Percentiles rank a stretch among this genome's conserved stretches.
phyloP scores from a whole-genome alignment of 805 yeast species.

The Kluyveromyces lactis region DNA sequence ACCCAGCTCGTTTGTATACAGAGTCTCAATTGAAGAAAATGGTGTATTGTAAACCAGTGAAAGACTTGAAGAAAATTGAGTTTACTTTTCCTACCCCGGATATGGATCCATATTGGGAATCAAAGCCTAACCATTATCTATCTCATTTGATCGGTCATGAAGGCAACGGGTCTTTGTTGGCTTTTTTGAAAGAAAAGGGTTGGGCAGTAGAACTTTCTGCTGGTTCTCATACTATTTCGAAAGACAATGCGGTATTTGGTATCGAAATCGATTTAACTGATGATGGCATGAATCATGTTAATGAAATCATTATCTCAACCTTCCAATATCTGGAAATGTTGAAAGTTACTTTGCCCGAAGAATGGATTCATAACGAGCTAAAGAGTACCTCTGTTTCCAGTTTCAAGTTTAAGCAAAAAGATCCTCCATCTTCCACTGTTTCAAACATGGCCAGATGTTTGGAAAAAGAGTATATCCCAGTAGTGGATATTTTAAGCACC shows the following conservation, averaged over 20 bases:
- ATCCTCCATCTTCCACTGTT: conserved; percentile 62
- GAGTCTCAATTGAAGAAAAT: conserved; percentile 42
- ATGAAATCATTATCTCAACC: conserved; percentile 45
- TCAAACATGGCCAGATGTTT: conserved; percentile 55
- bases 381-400: conserved; percentile 56
- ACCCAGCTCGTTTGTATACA: conserved; percentile 41
- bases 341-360: conserved; percentile 48
- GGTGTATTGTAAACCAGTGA: conserved; percentile 70
- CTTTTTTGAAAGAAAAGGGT: conserved; percentile 57
- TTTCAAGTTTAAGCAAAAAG: conserved; percentile 76
- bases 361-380: conserved; percentile 77
- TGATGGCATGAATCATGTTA: conserved; percentile 57
- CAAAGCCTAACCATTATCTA: conserved; percentile 60
- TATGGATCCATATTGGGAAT: conserved; percentile 55
- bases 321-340: conserved; percentile 73
- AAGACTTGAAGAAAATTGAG: conserved; percentile 63
- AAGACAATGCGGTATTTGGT: conserved; percentile 60
- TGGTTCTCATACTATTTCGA: conserved; percentile 58
- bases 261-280: conserved; percentile 70
- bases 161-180: conserved; percentile 74
- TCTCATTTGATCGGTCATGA: conserved; percentile 91
- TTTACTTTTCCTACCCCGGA: conserved; percentile 74
- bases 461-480: conserved; percentile 55
- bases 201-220: conserved; percentile 77
- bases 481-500: conserved; percentile 51